Evolutionary conservation across 257 asterid genomes (phyloP).

Genomic region (Knoxia roxburghii): DNA sequence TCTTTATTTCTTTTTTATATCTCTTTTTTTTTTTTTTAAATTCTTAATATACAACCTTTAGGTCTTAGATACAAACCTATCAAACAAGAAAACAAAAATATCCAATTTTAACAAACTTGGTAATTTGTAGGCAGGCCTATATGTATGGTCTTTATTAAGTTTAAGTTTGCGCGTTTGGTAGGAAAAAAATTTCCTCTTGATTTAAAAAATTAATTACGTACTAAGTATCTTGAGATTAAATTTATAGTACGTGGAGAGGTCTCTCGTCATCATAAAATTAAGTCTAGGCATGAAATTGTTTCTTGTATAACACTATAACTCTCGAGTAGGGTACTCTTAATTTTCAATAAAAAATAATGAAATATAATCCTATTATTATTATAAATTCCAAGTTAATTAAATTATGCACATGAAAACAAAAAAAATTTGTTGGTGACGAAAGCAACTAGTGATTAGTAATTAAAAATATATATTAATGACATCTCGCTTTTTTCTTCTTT

Average conservation of each 20-base stretch:
- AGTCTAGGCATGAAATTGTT: constrained; percentile 5
- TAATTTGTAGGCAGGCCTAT: too few species aligned
- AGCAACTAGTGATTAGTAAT: neutral
- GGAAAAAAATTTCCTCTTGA: constrained; percentile 11
- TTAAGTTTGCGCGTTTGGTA: constrained; percentile 23
- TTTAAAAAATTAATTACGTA: neutral
- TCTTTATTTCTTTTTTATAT: too few species aligned
- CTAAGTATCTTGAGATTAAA: neutral
- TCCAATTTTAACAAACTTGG: too few species aligned
- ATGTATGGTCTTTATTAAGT: neutral
- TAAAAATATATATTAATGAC: neutral
- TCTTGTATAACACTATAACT: constrained; percentile 12
- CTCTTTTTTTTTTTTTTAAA: too few species aligned
- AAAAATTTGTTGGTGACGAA: neutral
- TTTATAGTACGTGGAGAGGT: neutral
- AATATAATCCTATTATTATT: too few species aligned
- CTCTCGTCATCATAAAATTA: neutral
- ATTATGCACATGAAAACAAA: constrained; percentile 5
- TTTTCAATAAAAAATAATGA: too few species aligned
- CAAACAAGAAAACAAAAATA: too few species aligned
- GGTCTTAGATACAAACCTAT: too few species aligned
- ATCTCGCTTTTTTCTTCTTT: neutral
- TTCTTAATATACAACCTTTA: too few species aligned
- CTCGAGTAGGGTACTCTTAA: too few species aligned
- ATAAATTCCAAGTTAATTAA: neutral